Evolutionary conservation across 306 rosid genomes (phyloP).

Genomic region (Pterocarpus macrocarpus): DNA sequence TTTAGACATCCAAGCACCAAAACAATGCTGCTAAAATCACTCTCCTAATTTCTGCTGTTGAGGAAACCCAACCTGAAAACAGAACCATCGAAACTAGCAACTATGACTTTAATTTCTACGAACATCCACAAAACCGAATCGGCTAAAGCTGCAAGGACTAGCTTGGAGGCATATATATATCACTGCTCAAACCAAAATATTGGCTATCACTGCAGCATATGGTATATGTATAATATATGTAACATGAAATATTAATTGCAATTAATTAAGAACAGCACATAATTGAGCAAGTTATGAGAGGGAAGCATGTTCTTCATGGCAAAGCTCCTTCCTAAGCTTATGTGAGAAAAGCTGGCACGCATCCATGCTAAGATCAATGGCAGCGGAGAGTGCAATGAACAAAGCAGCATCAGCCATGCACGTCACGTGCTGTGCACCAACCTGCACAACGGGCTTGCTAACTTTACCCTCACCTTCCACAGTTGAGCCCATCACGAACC

Average conservation of each 20-base stretch:
- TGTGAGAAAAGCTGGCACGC: conserved; percentile 86
- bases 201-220: conserved; percentile 64
- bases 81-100: conserved; percentile 42
- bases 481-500: conserved; percentile 87
- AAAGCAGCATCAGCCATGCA: conserved; percentile 98
- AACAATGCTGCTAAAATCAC: conserved; percentile 33
- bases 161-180: too few species aligned
- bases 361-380: conserved; percentile 98
- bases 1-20: conserved; percentile 22
- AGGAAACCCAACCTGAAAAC: conserved; percentile 22
- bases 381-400: conserved; percentile 86
- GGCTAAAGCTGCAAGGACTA: background rate
- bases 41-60: conserved; percentile 2
- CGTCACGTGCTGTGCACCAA: conserved; percentile 86
- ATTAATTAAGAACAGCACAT: background rate
- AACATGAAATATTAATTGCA: background rate
- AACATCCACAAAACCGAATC: conserved; percentile 34
- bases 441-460: conserved; percentile 85
- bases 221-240: background rate
- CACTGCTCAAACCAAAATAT: conserved; percentile 61
- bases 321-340: conserved; percentile 89
- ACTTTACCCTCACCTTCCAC: conserved; percentile 90
- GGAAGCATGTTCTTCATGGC: conserved; percentile 69
- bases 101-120: conserved; percentile 18
- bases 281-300: conserved; percentile 23